Base-by-base conservation (phyloP, 805 yeast genomes). In the Ogataea ganodermae region DNA sequence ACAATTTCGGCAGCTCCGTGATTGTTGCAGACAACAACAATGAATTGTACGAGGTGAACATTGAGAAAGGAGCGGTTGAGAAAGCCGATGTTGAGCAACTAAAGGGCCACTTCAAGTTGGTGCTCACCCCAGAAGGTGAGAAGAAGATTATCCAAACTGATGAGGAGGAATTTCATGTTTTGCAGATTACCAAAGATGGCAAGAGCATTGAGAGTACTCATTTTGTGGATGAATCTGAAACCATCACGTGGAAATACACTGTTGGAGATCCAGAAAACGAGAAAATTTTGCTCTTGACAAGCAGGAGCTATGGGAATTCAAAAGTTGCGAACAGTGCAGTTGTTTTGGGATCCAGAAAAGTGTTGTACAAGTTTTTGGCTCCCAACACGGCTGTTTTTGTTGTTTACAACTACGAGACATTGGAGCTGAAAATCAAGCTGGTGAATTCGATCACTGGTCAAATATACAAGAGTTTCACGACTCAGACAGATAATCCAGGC, bases 321-420 rank as follows among this genome's bases (percentile, higher is more conserved):
- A 56, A 62, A 10, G 69, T 75, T 4, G 81, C 84, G 0, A 83
- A 84, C 12, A 62, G 84, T 40, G 97, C 96, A 7, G 74, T 79
- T 21, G 79, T 86, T 0, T 67, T 86, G 23, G 83, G 84, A 17
- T 83, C 86, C 56, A 77, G 89, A 60, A 73, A 83, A 1, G 92
- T 89, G 1, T 67, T 89, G 32, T 89, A 91, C 77, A 94, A 92
- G 66, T 91, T 86, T 63, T 68, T 91, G 50, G 76, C 86, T 58
- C 96, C 95, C 17, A 81, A 87, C 57, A 71, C 84, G 1, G 75
- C 80, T 1, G 71, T 82, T 17, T 75, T 83, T 2, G 68, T 83
- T 0, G 62, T 72, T 7, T 57, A 60, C 28, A 46, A 57, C 37
- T 56, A 64, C 18, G 60, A 72, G 39, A 46, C 55, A 3, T 49